Evolutionary conservation across 1,284 basidiomycete species (phyloP).

Genomic region (Takashimella koratensis): DNA sequence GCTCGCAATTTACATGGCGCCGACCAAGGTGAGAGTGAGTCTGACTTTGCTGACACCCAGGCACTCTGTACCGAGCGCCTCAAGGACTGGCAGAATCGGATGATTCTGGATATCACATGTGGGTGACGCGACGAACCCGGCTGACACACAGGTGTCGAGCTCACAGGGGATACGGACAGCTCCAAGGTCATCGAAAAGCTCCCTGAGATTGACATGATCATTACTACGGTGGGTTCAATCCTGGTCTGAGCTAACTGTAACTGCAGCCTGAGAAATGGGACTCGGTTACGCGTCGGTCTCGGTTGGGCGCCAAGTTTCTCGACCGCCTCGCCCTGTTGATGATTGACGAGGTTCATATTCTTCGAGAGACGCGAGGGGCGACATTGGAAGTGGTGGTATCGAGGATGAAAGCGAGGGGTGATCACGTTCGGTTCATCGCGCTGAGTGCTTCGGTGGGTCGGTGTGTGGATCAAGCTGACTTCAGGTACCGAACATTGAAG

Average conservation of each 20-base stretch:
- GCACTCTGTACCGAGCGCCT: constrained; percentile 82
- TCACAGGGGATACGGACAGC: constrained; percentile 83
- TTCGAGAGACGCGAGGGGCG: constrained; percentile 83
- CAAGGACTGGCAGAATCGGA: constrained; percentile 79
- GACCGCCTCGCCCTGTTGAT: constrained; percentile 59
- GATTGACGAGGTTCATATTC: constrained; percentile 92
- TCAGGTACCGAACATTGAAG: constrained; percentile 72
- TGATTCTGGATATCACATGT: constrained; percentile 73
- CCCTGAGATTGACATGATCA: constrained; percentile 65
- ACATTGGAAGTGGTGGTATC: constrained; percentile 89
- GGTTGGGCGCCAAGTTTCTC: constrained; percentile 54
- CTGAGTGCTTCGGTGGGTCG: constrained; percentile 77
- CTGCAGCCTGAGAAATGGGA: constrained; percentile 90
- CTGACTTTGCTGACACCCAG: constrained; percentile 48
- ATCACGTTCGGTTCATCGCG: constrained; percentile 72
- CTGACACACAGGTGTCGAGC: constrained; percentile 63
- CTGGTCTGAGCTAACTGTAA: neutral
- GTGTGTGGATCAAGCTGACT: neutral
- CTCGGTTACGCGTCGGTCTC: constrained; percentile 67
- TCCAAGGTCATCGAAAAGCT: constrained; percentile 62
- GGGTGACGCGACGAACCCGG: constrained; percentile 18
- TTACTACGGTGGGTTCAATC: constrained; percentile 64
- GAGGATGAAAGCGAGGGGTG: constrained; percentile 69
- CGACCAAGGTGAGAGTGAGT: constrained; percentile 67
- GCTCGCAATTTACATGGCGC: constrained; percentile 84